Conservation (phyloP, 352 stramenopile genomes). For the Achlya hypogyna region DNA sequence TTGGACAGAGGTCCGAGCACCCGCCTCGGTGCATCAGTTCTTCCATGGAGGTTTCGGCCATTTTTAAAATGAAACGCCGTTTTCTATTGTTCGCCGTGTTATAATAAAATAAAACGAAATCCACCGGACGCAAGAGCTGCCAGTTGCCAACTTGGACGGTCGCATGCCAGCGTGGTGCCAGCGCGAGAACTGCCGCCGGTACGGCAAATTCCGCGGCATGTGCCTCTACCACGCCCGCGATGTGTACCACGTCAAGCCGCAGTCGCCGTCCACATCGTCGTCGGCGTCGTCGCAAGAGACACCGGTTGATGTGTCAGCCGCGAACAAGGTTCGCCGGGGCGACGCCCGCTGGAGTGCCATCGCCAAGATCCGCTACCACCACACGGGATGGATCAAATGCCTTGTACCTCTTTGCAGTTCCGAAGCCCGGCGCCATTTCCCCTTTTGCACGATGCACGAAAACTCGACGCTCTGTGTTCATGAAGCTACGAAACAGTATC, state of each 20-base stretch:
- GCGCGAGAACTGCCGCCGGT: slow-evolving; percentile 2
- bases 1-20: too few species aligned
- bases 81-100: too few species aligned
- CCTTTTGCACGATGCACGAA: slow-evolving; percentile 13
- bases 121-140: too few species aligned
- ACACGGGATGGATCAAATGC: slow-evolving; percentile 20
- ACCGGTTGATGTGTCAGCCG: neutral
- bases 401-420: slow-evolving; percentile 5
- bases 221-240: slow-evolving; percentile 18
- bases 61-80: too few species aligned
- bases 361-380: slow-evolving; percentile 17
- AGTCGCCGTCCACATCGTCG: neutral
- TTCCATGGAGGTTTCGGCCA: too few species aligned
- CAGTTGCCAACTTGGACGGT: neutral
- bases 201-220: neutral
- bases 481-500: slow-evolving; percentile 13
- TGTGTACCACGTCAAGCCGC: too few species aligned
- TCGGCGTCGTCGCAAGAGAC: neutral
- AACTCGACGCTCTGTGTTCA: slow-evolving; percentile 13
- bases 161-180: slow-evolving; percentile 2
- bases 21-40: too few species aligned
- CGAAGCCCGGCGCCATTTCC: slow-evolving; percentile 15
- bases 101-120: too few species aligned
- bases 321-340: neutral
- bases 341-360: slow-evolving; percentile 15